These are phyloP conservation scores for Eustoma russellianum DNA, from an alignment of 257 asterid species.

Conservation along the genomic window DNA sequence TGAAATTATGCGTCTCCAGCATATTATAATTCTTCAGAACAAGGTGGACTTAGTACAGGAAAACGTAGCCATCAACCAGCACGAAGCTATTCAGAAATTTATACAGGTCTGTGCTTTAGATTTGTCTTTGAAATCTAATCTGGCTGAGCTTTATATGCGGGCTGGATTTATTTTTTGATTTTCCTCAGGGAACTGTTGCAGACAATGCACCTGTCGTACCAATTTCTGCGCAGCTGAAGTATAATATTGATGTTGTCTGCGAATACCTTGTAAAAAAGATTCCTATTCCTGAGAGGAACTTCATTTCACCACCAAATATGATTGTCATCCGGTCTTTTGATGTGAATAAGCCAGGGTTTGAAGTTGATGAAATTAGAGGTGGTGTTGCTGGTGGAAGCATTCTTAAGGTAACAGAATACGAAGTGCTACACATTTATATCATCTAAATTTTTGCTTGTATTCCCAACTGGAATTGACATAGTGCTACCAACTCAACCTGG, in stretches of 20 bases:
- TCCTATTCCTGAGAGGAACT: slow-evolving; percentile 85
- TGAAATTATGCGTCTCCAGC: slow-evolving; percentile 90
- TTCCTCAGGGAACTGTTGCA: slow-evolving; percentile 86
- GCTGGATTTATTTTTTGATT: slow-evolving; percentile 1
- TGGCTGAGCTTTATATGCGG: not conserved
- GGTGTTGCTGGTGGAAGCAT: slow-evolving; percentile 99
- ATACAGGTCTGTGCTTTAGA: slow-evolving; percentile 48
- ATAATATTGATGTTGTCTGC: slow-evolving; percentile 83
- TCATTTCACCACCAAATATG: slow-evolving; percentile 91
- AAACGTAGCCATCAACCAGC: slow-evolving; percentile 96
- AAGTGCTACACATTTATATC: not conserved
- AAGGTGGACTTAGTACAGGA: slow-evolving; percentile 98
- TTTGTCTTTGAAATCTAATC: slow-evolving; percentile 1
- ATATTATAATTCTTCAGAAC: slow-evolving; percentile 89
- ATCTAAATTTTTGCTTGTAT: too few relatives aligned
- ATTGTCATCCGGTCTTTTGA: slow-evolving; percentile 95
- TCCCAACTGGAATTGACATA: too few relatives aligned
- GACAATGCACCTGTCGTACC: slow-evolving; percentile 91
- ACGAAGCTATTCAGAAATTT: slow-evolving; percentile 89
- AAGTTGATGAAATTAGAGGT: slow-evolving; percentile 92
- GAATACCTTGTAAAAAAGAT: slow-evolving; percentile 82
- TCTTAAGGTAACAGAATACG: slow-evolving; percentile 46
- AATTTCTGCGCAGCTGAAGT: slow-evolving; percentile 93
- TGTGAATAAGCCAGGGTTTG: slow-evolving; percentile 96
- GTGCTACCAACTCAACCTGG: not conserved